Evolutionary conservation across 108 stramenopile genomes (phyloP).

Genomic region (Stephanodiscus triporus): DNA sequence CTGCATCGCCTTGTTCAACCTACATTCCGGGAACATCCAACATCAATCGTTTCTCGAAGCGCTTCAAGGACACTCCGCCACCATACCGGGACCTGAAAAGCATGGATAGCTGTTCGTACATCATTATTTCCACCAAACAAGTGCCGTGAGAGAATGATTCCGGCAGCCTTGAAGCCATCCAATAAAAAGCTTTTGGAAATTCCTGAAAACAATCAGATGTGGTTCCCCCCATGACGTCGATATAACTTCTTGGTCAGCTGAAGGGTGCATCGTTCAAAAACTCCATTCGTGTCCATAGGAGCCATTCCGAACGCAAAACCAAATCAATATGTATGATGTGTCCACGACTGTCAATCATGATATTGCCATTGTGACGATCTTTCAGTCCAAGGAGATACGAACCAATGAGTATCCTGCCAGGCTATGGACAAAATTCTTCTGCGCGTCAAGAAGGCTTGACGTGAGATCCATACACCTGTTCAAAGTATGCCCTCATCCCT

Average conservation of each 20-base stretch:
- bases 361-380: slow-evolving; percentile 99
- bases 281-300: slow-evolving; percentile 94
- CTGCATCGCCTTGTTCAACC: slow-evolving; percentile 65
- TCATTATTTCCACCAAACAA: slow-evolving; percentile 98
- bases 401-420: slow-evolving; percentile 93
- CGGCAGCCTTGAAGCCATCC: slow-evolving; percentile 83
- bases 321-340: slow-evolving; percentile 98
- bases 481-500: slow-evolving; percentile 87
- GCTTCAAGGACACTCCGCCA: slow-evolving; percentile 70
- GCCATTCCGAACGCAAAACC: slow-evolving; percentile 99
- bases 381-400: slow-evolving; percentile 95
- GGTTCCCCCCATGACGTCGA: slow-evolving; percentile 94
- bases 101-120: slow-evolving; percentile 95
- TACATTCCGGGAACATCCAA: slow-evolving; percentile 70
- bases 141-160: slow-evolving; percentile 78
- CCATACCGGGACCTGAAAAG: slow-evolving; percentile 87
- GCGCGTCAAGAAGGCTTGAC: slow-evolving; percentile 87
- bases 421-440: slow-evolving; percentile 86
- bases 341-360: slow-evolving; percentile 96
- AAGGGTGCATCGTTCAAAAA: slow-evolving; percentile 97
- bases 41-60: slow-evolving; percentile 85
- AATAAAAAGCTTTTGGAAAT: slow-evolving; percentile 80
- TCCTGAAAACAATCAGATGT: slow-evolving; percentile 74
- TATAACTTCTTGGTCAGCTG: slow-evolving; percentile 93
- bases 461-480: slow-evolving; percentile 83